Evolutionary conservation across 2,329 filamentous ascomycete genomes (phyloP).

Genomic region (Clonostachys sp.): DNA sequence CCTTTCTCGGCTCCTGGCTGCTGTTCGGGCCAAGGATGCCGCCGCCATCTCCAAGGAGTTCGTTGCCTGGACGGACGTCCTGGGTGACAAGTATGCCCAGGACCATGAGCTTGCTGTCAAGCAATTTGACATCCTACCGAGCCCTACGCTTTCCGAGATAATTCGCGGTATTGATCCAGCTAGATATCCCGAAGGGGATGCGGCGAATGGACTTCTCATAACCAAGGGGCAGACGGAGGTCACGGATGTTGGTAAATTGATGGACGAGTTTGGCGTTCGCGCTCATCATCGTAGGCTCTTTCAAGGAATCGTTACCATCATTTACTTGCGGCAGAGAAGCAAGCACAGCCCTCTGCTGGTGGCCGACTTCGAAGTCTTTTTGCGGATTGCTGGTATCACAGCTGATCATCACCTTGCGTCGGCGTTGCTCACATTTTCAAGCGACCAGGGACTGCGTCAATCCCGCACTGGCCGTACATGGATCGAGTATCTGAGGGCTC

Average conservation of each 20-base stretch:
- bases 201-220: slow-evolving; percentile 32
- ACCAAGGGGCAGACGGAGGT: slow-evolving; percentile 30
- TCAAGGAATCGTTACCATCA: slow-evolving; percentile 22
- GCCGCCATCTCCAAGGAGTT: slow-evolving; percentile 1
- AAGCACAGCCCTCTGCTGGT: slow-evolving; percentile 16
- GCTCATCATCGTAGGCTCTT: slow-evolving; percentile 30
- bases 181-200: slow-evolving; percentile 41
- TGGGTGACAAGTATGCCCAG: slow-evolving; percentile 7
- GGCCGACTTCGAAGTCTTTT: slow-evolving; percentile 36
- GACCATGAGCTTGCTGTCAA: slow-evolving; percentile 14
- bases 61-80: slow-evolving; percentile 2
- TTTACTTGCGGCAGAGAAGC: slow-evolving; percentile 10
- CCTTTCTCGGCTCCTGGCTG: slow-evolving; percentile 13
- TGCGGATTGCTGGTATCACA: slow-evolving; percentile 42
- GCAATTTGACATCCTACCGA: slow-evolving; percentile 36
- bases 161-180: slow-evolving; percentile 58
- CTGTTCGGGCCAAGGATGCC: slow-evolving; percentile 20
- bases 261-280: slow-evolving; percentile 42
- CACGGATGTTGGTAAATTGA: slow-evolving; percentile 24
- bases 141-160: slow-evolving; percentile 57
- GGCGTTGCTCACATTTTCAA: slow-evolving; percentile 11
- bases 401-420: slow-evolving; percentile 27
- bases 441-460: slow-evolving; percentile 12
- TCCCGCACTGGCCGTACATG: slow-evolving; percentile 24
- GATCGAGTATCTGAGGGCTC: slow-evolving; percentile 40